Percentiles rank a stretch among this genome's conserved stretches.
phyloP scores from a whole-genome alignment of 176 grass and related monocot genomes.

The Carex littledalei region DNA sequence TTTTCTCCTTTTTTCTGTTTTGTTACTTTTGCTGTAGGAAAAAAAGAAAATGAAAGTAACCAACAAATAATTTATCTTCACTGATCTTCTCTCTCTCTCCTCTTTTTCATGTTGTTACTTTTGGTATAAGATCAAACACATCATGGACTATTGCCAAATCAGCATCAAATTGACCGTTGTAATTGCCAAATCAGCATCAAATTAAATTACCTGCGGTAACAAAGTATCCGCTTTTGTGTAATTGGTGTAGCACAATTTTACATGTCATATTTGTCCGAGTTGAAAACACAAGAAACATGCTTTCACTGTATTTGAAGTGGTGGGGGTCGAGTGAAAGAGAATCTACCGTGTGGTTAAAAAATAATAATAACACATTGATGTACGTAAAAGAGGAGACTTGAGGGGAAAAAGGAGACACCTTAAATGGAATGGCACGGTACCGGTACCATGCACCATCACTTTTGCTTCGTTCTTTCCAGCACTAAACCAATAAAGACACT shows the following conservation, averaged over 20 bases:
- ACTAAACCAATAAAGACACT: constrained; percentile 4
- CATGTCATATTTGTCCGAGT: not conserved
- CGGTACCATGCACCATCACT: not conserved
- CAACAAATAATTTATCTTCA: constrained; percentile 25
- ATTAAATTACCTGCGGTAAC: not conserved
- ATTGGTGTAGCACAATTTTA: not conserved
- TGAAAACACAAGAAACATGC: not conserved
- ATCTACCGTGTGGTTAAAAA: constrained; percentile 2
- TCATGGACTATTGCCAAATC: not conserved
- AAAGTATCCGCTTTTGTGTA: not conserved
- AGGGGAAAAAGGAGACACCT: constrained; percentile 34
- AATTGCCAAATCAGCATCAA: not conserved
- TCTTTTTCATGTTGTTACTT: not conserved
- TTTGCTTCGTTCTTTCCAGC: constrained; percentile 8
- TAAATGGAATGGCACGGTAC: constrained; percentile 24
- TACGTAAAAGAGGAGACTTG: constrained; percentile 30
- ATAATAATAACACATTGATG: not conserved
- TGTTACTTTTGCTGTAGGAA: constrained; percentile 30
- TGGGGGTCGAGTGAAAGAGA: not conserved
- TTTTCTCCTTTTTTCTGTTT: constrained; percentile 7
- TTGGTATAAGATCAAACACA: not conserved
- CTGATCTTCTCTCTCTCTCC: not conserved
- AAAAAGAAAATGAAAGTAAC: constrained; percentile 24
- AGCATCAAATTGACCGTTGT: not conserved
- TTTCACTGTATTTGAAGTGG: constrained; percentile 1